Conservation (phyloP, 805 yeast genomes). For the Lipomyces starkeyi region DNA sequence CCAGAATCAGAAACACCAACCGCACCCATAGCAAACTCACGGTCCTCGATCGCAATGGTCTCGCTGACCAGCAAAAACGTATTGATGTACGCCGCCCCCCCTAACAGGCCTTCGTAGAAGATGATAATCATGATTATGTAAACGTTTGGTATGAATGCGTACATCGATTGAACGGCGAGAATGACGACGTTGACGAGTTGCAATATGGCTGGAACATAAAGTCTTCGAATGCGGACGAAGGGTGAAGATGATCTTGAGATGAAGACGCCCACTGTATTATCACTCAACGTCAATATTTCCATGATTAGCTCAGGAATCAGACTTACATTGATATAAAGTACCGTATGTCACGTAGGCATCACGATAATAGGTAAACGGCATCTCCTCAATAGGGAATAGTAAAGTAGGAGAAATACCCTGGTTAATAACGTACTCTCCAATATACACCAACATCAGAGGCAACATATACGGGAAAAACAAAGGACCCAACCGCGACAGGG, state of each 20-base stretch:
- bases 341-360: slow-evolving; percentile 93
- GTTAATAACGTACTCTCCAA: slow-evolving; percentile 85
- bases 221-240: slow-evolving; percentile 60
- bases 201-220: slow-evolving; percentile 67
- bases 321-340: slow-evolving; percentile 70
- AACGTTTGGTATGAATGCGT: slow-evolving; percentile 61
- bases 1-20: slow-evolving; percentile 83
- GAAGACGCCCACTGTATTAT: slow-evolving; percentile 71
- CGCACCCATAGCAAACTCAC: slow-evolving; percentile 83
- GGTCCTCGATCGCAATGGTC: slow-evolving; percentile 53
- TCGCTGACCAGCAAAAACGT: slow-evolving; percentile 82
- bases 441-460: slow-evolving; percentile 82
- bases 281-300: slow-evolving; percentile 4
- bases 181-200: slow-evolving; percentile 69
- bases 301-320: not conserved
- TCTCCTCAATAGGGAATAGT: slow-evolving; percentile 70
- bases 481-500: slow-evolving; percentile 42
- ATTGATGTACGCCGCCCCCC: slow-evolving; percentile 89
- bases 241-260: slow-evolving; percentile 84
- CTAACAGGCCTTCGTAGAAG: slow-evolving; percentile 85
- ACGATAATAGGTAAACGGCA: slow-evolving; percentile 74
- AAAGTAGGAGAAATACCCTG: slow-evolving; percentile 92
- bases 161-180: slow-evolving; percentile 68
- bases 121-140: slow-evolving; percentile 67
- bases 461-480: slow-evolving; percentile 63